These are phyloP conservation scores for Zygosaccharomyces pseudobailii DNA, from an alignment of 1,139 yeast species.

Conservation along the genomic window DNA sequence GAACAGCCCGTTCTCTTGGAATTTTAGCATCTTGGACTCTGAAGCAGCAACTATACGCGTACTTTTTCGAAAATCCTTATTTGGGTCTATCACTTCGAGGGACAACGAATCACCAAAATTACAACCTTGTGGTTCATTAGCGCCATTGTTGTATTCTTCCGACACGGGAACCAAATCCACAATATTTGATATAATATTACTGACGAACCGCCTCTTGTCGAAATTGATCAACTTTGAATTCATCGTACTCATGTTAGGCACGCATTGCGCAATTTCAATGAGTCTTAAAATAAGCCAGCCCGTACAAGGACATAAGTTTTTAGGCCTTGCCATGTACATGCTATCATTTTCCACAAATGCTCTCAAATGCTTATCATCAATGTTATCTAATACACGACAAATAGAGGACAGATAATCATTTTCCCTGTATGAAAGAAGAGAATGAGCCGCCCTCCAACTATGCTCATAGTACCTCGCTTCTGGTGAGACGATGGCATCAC, in stretches of 20 bases:
- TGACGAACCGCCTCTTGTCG: conserved; percentile 62
- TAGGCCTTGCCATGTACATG: conserved; percentile 46
- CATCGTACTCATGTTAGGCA: conserved; percentile 61
- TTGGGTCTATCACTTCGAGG: conserved; percentile 19
- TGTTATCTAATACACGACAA: conserved; percentile 17
- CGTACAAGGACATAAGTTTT: conserved; percentile 67
- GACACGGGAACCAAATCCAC: conserved; percentile 37
- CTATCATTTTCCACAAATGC: conserved; percentile 31
- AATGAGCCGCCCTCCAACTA: conserved; percentile 27
- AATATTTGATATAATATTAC: conserved; percentile 51
- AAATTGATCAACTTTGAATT: conserved; percentile 57
- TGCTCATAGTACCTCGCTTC: conserved; percentile 61
- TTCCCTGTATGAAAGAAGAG: conserved; percentile 9
- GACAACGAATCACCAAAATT: conserved; percentile 25
- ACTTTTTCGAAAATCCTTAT: conserved; percentile 19
- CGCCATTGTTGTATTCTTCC: conserved; percentile 13
- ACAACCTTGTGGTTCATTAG: conserved; percentile 11
- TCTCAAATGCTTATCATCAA: conserved; percentile 23
- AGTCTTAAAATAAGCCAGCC: conserved; percentile 70
- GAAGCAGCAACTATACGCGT: conserved; percentile 40
- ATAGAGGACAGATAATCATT: conserved; percentile 13
- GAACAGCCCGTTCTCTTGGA: conserved; percentile 40
- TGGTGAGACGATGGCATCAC: conserved; percentile 72
- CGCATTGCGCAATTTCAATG: conserved; percentile 59
- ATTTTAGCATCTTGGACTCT: conserved; percentile 40